Conservation (phyloP, 352 stramenopile genomes). For the Phytophthora cryptogea region DNA sequence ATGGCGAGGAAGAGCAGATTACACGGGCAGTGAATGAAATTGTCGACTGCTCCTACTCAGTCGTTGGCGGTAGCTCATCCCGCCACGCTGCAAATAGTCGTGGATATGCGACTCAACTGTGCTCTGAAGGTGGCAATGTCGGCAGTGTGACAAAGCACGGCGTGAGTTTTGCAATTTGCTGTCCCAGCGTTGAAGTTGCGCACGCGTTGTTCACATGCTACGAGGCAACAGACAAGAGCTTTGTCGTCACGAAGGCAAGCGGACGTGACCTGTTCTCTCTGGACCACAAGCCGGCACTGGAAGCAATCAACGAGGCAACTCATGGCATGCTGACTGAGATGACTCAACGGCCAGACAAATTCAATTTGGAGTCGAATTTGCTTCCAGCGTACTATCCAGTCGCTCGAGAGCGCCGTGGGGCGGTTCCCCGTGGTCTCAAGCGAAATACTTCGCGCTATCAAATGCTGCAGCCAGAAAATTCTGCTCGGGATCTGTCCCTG, state of each 20-base stretch:
- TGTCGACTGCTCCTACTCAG: conserved; percentile 71
- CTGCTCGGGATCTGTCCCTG: conserved; percentile 52
- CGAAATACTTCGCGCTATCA: conserved; percentile 61
- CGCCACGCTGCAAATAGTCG: conserved; percentile 28
- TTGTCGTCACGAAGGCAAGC: conserved; percentile 67
- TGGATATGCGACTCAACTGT: conserved; percentile 66
- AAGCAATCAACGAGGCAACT: conserved; percentile 73
- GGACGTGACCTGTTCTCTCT: conserved; percentile 64
- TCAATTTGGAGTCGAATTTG: conserved; percentile 64
- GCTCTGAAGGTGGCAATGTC: conserved; percentile 65
- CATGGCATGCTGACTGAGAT: conserved; percentile 78
- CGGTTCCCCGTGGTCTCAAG: conserved; percentile 37
- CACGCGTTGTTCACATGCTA: conserved; percentile 87
- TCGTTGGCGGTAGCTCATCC: conserved; percentile 63
- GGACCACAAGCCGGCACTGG: conserved; percentile 76
- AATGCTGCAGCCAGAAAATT: conserved; percentile 72
- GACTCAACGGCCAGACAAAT: conserved; percentile 58
- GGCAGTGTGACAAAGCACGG: conserved; percentile 74
- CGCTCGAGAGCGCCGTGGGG: conserved; percentile 50
- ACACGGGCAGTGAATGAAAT: conserved; percentile 71
- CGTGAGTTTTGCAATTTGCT: conserved; percentile 77
- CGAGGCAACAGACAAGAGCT: conserved; percentile 69
- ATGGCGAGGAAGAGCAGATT: conserved; percentile 70
- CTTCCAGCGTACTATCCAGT: conserved; percentile 80
- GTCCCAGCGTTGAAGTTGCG: conserved; percentile 76